A percentile compares a stretch with the other conserved stretches of the same genome.
phyloP scores from a whole-genome alignment of 2,329 filamentous ascomycete genomes.

The Penicillium sp. region DNA sequence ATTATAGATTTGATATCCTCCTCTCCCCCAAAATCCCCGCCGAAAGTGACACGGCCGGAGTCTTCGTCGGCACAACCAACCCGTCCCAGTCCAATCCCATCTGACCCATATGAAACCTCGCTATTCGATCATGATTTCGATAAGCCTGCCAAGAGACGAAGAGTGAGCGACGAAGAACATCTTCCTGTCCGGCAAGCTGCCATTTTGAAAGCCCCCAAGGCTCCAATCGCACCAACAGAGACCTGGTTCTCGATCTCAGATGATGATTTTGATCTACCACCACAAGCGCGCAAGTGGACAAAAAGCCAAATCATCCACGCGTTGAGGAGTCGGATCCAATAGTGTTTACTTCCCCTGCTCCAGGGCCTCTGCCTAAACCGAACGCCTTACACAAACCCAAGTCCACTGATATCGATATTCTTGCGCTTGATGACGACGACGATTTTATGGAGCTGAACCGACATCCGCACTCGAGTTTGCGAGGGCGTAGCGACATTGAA shows the following conservation, averaged over 20 bases:
- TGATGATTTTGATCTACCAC: slow-evolving; percentile 27
- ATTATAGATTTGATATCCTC: slow-evolving; percentile 43
- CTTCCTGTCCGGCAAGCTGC: slow-evolving; percentile 6
- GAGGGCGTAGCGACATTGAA: slow-evolving; percentile 30
- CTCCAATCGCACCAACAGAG: slow-evolving; percentile 3
- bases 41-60: slow-evolving; percentile 15
- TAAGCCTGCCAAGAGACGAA: slow-evolving; percentile 35
- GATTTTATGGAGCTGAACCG: slow-evolving; percentile 14
- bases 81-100: slow-evolving; percentile 20
- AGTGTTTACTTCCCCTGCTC: slow-evolving; percentile 45
- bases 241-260: slow-evolving; percentile 32
- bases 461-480: not conserved
- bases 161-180: slow-evolving; percentile 27
- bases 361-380: slow-evolving; percentile 20
- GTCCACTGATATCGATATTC: slow-evolving; percentile 23
- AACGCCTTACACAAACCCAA: slow-evolving; percentile 2
- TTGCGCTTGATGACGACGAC: slow-evolving; percentile 41
- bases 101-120: slow-evolving; percentile 32
- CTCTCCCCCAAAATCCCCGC: slow-evolving; percentile 19
- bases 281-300: slow-evolving; percentile 7
- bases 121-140: slow-evolving; percentile 29
- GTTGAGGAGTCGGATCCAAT: slow-evolving; percentile 43
- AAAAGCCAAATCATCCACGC: slow-evolving; percentile 11
- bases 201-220: not conserved
- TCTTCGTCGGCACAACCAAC: slow-evolving; percentile 10